Evolutionary conservation across 257 asterid genomes (phyloP).

Genomic region (Echites panduratus): DNA sequence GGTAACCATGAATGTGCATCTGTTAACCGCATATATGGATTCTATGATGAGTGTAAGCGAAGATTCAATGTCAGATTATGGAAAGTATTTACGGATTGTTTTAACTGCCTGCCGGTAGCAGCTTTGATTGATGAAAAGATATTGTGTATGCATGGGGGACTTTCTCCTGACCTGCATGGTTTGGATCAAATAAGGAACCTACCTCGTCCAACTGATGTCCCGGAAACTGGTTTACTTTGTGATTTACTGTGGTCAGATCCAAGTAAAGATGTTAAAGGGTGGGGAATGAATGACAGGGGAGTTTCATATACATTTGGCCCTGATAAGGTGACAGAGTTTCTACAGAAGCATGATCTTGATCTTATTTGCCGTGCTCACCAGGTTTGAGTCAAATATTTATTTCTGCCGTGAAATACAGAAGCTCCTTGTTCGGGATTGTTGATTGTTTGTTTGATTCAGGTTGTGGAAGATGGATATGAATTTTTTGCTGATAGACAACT

Average conservation of each 20-base stretch:
- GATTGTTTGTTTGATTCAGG: constrained; percentile 31
- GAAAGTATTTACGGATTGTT: constrained; percentile 71
- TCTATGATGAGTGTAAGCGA: constrained; percentile 73
- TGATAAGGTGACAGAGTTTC: constrained; percentile 61
- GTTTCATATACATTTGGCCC: constrained; percentile 71
- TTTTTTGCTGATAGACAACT: constrained; percentile 78
- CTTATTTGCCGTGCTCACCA: constrained; percentile 84
- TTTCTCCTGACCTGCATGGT: constrained; percentile 59
- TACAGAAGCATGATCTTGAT: constrained; percentile 66
- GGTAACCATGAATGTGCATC: constrained; percentile 86
- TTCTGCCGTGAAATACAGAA: background rate
- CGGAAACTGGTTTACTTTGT: constrained; percentile 68
- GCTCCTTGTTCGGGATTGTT: background rate
- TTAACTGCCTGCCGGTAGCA: constrained; percentile 74
- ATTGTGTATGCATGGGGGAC: constrained; percentile 86
- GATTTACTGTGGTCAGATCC: constrained; percentile 84
- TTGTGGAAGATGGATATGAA: constrained; percentile 84
- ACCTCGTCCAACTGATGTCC: constrained; percentile 65
- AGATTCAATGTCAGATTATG: constrained; percentile 61
- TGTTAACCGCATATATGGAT: constrained; percentile 70
- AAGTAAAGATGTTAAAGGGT: constrained; percentile 61
- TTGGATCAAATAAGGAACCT: constrained; percentile 64
- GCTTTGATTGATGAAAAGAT: constrained; percentile 74
- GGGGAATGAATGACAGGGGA: constrained; percentile 76
- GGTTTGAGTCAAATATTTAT: constrained; percentile 24